These are phyloP conservation scores for Inonotus obliquus DNA, from an alignment of 1,284 basidiomycete genomes.

Conservation along the genomic window DNA sequence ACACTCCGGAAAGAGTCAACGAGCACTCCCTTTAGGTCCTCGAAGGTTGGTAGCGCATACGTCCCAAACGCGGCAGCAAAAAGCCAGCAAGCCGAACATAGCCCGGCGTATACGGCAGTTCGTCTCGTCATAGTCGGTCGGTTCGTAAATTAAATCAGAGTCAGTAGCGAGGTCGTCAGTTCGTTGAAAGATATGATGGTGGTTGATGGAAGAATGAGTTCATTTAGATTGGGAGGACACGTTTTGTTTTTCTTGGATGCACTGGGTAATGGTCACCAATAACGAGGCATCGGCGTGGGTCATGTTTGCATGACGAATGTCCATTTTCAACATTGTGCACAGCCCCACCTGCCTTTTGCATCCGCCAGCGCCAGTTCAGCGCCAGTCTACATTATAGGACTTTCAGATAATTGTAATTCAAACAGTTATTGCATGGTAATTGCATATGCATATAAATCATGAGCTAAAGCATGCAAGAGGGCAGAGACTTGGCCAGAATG, in stretches of 20 bases:
- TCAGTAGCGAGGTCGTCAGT: not conserved
- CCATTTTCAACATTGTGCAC: not conserved
- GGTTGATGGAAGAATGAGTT: not conserved
- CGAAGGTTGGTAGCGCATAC: not conserved
- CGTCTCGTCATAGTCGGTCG: slow-evolving; percentile 1
- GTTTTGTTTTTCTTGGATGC: not conserved
- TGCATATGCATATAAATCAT: slow-evolving; percentile 20
- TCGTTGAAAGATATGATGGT: not conserved
- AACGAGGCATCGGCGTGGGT: not conserved
- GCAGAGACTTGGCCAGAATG: slow-evolving; percentile 8
- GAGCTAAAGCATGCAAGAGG: slow-evolving; percentile 6
- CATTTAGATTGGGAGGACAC: not conserved
- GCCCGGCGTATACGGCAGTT: not conserved
- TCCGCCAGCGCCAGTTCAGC: not conserved
- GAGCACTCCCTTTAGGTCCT: not conserved
- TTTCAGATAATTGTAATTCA: slow-evolving; percentile 7
- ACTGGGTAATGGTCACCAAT: not conserved
- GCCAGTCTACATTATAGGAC: not conserved
- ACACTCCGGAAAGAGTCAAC: not conserved
- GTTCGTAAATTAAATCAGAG: not conserved
- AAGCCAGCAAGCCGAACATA: not conserved
- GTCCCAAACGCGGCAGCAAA: not conserved
- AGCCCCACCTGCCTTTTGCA: not conserved
- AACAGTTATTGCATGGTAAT: slow-evolving; percentile 18
- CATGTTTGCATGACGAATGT: not conserved